Percentiles rank a stretch among this genome's conserved stretches.
phyloP scores from a whole-genome alignment of 768 basidiomycete genomes.

The Termitomyces sp. region DNA sequence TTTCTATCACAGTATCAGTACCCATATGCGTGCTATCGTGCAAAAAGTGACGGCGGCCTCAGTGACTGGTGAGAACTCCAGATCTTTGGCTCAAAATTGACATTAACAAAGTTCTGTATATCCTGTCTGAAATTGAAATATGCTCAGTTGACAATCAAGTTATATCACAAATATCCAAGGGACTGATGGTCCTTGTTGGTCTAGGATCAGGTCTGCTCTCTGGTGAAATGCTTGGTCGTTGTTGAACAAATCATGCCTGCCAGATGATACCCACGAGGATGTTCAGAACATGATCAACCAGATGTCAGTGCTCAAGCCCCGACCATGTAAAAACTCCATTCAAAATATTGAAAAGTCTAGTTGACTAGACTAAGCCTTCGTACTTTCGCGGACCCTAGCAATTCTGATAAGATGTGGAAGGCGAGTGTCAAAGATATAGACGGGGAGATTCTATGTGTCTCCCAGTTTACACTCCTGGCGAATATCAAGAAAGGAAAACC shows the following conservation, averaged over 20 bases:
- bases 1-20: too few relatives aligned
- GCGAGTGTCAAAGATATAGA: constrained; percentile 80
- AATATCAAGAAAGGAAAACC: constrained; percentile 87
- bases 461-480: constrained; percentile 90
- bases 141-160: constrained; percentile 71
- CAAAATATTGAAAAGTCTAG: constrained; percentile 5
- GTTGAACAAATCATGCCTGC: constrained; percentile 15
- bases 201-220: constrained; percentile 67
- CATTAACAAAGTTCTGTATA: neutral
- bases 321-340: neutral
- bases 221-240: neutral
- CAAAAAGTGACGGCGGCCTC: constrained; percentile 84
- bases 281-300: constrained; percentile 73
- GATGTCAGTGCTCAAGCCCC: constrained; percentile 47
- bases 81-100: neutral
- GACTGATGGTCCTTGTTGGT: constrained; percentile 88
- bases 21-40: constrained; percentile 76
- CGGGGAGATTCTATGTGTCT: constrained; percentile 91
- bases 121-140: too few relatives aligned
- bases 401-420: constrained; percentile 77
- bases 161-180: constrained; percentile 79
- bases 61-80: constrained; percentile 56
- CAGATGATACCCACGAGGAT: constrained; percentile 82
- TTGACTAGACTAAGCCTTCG: constrained; percentile 61
- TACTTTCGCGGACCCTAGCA: constrained; percentile 60